Conservation (phyloP, 148 eudicot species). For the Cornus kousa region DNA sequence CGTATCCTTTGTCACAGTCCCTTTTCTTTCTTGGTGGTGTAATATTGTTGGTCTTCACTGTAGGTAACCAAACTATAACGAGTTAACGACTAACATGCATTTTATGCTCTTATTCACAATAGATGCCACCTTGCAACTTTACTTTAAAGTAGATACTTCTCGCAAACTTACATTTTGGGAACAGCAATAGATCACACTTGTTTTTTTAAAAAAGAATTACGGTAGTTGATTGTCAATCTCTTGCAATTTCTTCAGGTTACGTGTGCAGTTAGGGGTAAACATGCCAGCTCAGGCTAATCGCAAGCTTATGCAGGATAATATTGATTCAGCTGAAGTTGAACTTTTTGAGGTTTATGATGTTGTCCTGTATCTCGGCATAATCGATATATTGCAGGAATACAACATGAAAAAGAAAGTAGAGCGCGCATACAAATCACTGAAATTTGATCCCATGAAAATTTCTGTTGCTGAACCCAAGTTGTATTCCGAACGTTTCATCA, state of each 20-base stretch:
- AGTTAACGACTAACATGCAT: neutral
- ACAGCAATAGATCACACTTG: neutral
- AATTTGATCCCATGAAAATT: slow-evolving; percentile 61
- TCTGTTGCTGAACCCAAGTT: slow-evolving; percentile 70
- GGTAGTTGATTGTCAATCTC: no score
- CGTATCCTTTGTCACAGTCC: neutral
- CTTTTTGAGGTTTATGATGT: slow-evolving; percentile 95
- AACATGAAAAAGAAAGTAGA: slow-evolving; percentile 77
- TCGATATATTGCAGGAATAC: slow-evolving; percentile 89
- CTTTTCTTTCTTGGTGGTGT: neutral
- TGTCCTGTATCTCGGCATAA: slow-evolving; percentile 88
- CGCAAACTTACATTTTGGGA: neutral
- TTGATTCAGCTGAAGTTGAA: slow-evolving; percentile 61
- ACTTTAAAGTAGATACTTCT: neutral
- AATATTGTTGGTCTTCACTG: neutral
- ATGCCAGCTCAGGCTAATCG: slow-evolving; percentile 90
- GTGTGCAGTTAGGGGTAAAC: slow-evolving; percentile 92
- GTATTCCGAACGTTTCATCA: slow-evolving; percentile 68
- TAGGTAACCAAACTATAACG: neutral
- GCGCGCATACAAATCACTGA: slow-evolving; percentile 62
- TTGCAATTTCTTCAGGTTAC: slow-evolving; percentile 44
- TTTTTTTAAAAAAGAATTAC: neutral
- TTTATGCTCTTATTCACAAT: no score
- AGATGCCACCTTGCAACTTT: neutral
- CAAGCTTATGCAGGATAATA: slow-evolving; percentile 48